Base-by-base conservation (phyloP, 805 yeast species). In the Wickerhamiella nectarea region DNA sequence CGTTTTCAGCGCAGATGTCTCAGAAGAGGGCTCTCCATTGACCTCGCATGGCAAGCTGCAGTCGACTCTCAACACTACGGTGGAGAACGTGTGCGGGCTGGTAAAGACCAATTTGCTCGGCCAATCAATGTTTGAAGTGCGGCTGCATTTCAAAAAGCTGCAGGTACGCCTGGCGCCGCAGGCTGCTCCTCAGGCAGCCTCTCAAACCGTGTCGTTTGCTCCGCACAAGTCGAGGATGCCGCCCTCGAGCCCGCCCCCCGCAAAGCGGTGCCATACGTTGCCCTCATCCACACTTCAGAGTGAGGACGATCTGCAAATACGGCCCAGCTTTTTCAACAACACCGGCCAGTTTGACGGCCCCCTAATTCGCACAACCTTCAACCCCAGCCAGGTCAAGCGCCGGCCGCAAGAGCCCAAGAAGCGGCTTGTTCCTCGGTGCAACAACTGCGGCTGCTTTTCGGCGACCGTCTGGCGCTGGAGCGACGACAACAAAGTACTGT, bases 1-100 rank as follows among this genome's bases (percentile, higher is more conserved):
- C 21, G 66, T 65, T 5, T 66, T 65, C 47, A 55, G 66, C 3
- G 59, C 53, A 14, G 70, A 65, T 52, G 57, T 55, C 46, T 53
- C 63, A 10, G 70, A 65, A 45, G 56, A 53, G 14, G 66, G 53
- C 38, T 47, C 49, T 36, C 69, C 70, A 10, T 48, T 61, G 25
- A 64, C 63, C 37, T 66, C 67, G 20, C 68, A 66, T 47, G 70
- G 70, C 11, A 47, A 55, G 45, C 52, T 66, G 10, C 14, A 11
- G 15, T 56, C 64, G 6, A 26, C 17, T 3, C 34, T 47, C 25
- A 33, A 22, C 8, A 24, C 37, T 11, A 41, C 37, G n/a, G 24
- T 17, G 14, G 43, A 28, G 34, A 26, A 28, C 9, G 38, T 40
- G 6, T 14, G 44, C 9, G 49, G 49, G 17, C 33, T 36, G 17